These are phyloP conservation scores for Acacia confusa DNA, from an alignment of 306 rosid species.

Conservation along the genomic window DNA sequence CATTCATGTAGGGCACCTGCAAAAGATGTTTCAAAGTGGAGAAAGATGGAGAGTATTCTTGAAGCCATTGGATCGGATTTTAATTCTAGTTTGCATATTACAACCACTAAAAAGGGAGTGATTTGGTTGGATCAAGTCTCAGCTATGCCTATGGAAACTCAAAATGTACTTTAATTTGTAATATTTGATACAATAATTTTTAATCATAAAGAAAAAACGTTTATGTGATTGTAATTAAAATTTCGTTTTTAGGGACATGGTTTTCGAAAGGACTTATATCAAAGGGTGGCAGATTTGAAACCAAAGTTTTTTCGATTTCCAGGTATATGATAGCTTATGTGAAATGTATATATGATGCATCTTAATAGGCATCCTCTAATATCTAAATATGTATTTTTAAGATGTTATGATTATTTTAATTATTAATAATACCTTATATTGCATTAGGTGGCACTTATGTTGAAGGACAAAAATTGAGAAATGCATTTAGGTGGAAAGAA, in stretches of 20 bases:
- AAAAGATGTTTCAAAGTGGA: slow-evolving; percentile 38
- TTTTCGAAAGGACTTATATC: neutral
- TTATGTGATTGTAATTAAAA: neutral
- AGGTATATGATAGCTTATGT: slow-evolving; percentile 39
- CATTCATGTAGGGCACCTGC: slow-evolving; percentile 44
- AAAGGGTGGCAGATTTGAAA: slow-evolving; percentile 1
- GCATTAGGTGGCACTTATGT: slow-evolving; percentile 83
- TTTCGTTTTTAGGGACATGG: slow-evolving; percentile 50
- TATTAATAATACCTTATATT: slow-evolving; percentile 28
- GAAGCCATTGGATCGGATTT: slow-evolving; percentile 16
- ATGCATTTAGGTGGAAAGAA: slow-evolving; percentile 95
- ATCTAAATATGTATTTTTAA: slow-evolving; percentile 37
- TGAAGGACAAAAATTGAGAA: slow-evolving; percentile 87
- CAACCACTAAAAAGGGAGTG: slow-evolving; percentile 36
- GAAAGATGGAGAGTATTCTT: slow-evolving; percentile 22
- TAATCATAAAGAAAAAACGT: neutral
- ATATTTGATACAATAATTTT: neutral
- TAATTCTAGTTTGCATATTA: slow-evolving; percentile 22
- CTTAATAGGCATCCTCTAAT: neutral
- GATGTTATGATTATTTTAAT: slow-evolving; percentile 48
- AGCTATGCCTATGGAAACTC: slow-evolving; percentile 31
- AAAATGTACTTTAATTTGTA: slow-evolving; percentile 29
- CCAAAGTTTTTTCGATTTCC: slow-evolving; percentile 29
- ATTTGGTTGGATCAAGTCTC: slow-evolving; percentile 37
- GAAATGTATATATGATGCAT: slow-evolving; percentile 16